phyloP scores from a whole-genome alignment of 768 basidiomycete genomes.

The Suillus alpinus region DNA sequence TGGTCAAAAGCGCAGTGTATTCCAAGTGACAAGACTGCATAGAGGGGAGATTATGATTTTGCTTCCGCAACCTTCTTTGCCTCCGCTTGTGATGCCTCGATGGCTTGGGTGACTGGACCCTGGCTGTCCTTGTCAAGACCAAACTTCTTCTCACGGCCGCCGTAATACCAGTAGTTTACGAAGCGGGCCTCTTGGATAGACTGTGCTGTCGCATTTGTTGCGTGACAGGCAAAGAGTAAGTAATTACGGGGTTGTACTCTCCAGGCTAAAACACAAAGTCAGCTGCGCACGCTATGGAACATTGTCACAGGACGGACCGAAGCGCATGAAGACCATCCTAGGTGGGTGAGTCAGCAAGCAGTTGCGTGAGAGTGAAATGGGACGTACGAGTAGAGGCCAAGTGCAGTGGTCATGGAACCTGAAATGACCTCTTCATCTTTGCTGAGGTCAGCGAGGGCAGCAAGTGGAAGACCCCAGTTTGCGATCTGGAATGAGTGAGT shows the following conservation, averaged over 20 bases:
- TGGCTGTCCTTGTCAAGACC: constrained; percentile 34
- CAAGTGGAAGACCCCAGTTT: constrained; percentile 97
- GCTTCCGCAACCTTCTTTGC: constrained; percentile 35
- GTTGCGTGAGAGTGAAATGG: constrained; percentile 5
- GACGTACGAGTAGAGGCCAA: constrained; percentile 90
- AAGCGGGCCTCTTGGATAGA: constrained; percentile 81
- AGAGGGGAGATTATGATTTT: constrained; percentile 13
- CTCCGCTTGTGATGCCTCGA: constrained; percentile 43
- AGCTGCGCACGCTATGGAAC: constrained; percentile 4
- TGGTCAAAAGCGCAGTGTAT: background rate
- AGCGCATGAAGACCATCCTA: constrained; percentile 90
- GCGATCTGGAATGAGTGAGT: constrained; percentile 61
- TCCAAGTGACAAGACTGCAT: background rate
- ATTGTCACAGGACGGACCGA: constrained; percentile 51
- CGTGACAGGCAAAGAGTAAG: constrained; percentile 90
- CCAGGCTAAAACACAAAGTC: constrained; percentile 62
- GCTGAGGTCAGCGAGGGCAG: constrained; percentile 84
- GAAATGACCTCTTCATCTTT: constrained; percentile 98
- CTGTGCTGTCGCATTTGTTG: constrained; percentile 88
- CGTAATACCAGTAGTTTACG: constrained; percentile 86
- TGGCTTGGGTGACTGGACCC: constrained; percentile 48
- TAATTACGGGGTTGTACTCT: constrained; percentile 95
- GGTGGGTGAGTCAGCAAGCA: constrained; percentile 10
- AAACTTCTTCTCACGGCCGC: constrained; percentile 77
- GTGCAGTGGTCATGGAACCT: constrained; percentile 92